Evolutionary conservation across 768 basidiomycete genomes (phyloP).

Genomic region (Boletus coccyginus): DNA sequence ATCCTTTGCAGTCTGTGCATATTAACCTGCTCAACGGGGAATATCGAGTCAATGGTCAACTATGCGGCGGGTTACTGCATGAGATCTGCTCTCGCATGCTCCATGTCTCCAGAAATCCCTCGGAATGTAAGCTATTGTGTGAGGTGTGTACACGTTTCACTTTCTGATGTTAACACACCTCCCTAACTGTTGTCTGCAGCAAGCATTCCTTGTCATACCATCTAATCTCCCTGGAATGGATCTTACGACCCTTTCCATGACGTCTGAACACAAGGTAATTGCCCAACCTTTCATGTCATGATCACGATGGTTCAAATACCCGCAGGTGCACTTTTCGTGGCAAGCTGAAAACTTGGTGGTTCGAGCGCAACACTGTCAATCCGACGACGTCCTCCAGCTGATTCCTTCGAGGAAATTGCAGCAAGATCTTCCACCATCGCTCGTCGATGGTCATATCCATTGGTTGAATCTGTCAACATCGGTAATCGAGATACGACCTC

Average conservation of each 20-base stretch:
- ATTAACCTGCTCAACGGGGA: not conserved
- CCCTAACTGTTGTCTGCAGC: not conserved
- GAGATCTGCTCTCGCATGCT: no score
- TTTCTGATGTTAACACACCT: no score
- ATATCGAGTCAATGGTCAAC: not conserved
- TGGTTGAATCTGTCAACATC: conserved; percentile 21
- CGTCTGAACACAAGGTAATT: not conserved
- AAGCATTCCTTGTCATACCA: not conserved
- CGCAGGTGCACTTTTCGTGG: not conserved
- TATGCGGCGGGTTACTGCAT: not conserved
- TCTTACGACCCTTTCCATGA: not conserved
- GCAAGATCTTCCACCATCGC: not conserved
- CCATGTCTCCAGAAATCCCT: no score
- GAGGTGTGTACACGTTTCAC: not conserved
- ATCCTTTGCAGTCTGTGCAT: not conserved
- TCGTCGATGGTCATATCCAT: conserved; percentile 14
- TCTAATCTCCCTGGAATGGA: not conserved
- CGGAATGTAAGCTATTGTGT: no score
- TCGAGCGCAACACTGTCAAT: not conserved
- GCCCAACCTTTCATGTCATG: not conserved
- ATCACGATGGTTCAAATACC: not conserved
- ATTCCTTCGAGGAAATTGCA: not conserved
- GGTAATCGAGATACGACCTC: conserved; percentile 24
- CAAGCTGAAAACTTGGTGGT: not conserved
- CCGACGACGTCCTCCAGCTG: not conserved